Evolutionary conservation across 2,329 filamentous ascomycete genomes (phyloP), one percentile per base, ranked within the genome.

Genomic region (Didymella sp.): DNA sequence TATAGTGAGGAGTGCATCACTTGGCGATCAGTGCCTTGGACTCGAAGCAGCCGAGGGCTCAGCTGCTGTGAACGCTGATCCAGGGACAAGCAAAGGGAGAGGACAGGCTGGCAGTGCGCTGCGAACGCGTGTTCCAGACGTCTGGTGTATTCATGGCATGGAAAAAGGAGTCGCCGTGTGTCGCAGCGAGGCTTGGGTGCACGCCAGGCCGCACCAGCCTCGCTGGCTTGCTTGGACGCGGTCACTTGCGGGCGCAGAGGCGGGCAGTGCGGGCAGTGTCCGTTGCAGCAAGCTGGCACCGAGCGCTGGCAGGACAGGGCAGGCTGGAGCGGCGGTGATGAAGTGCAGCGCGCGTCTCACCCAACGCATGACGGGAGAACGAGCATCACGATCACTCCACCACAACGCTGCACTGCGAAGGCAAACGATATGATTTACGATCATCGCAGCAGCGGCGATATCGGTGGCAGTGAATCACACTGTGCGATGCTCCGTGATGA

Each of bases 161-260:
- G 46, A 25, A 53, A 63, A 56, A 68, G 63, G 66, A 60, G 64
- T 64, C 59, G 61, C 62, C 64, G 64, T 64, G 64, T 66, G 63
- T 66, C 57, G 64, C 64, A 65, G 60, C 54, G 59, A 35, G 52
- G 58, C 52, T 57, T 57, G 42, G 48, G 38, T 35, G 49, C 43
- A 28, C 30, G 19, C 45, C 50, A 49, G 56, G 46, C 62, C 45
- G 38, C 44, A 54, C 51, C 57, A 58, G 62, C 58, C 59, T 51
- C 53, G 56, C 54, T 56, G 50, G 47, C 35, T 51, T 51, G 54
- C 54, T 48, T 48, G 54, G 56, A 30, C 51, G 28, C 31, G 61
- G 60, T 50, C 61, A 62, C 57, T 58, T 45, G 62, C 59, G 61
- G 63, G 58, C 61, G 58, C 61, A 63, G 63, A 40, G 58, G 62